Evolutionary conservation across 768 basidiomycete species (phyloP), one percentile per base, ranked within the genome.

Genomic region (Leccinum obscurum): DNA sequence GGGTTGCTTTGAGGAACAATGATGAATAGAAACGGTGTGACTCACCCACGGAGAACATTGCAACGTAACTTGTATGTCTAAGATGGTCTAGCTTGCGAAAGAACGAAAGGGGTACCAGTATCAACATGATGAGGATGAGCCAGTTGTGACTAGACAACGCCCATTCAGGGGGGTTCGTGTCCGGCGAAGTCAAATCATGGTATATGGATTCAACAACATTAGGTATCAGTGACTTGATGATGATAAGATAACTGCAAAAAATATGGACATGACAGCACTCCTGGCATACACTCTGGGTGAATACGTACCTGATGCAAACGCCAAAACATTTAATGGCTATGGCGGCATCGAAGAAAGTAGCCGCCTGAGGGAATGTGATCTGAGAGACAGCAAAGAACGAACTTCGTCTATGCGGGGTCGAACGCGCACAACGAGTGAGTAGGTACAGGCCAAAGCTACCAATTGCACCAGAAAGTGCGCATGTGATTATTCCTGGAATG

Each of bases 301-400:
- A 54, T 22, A 39, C 83, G 51, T 75, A 93, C 84, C 93, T 94
- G 66, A 95, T 88, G 35, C 92, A 93, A 3, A 98, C 96, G 20
- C 96, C 96, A 70, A 97, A 97, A 73, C 96, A 98, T 72, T 98
- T 98, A 72, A 87, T 89, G 10, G 94, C 94, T 66, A 98, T 94
- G 13, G 95, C 96, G 4, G 87, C 87, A 72, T 98, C 96, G 68
- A 98, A 96, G 72, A 93, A 91, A 41, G 93, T 78, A 1, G 90
- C 90, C 0, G 90, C 92, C 49, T 81, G 85, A 3, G 96, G 96
- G 72, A 94, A 97, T 0, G 96, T 96, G 64, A 98, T 77, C 70
- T 90, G 83, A 1, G 91, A 83, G 20, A 95, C 77, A 14, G 89
- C 86, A 65, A 93, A 93, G 74, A 95, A 96, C 7, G 92, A 93